Evolutionary conservation across 129 eudicot species (phyloP).

Genomic region (Deinandra increscens): DNA sequence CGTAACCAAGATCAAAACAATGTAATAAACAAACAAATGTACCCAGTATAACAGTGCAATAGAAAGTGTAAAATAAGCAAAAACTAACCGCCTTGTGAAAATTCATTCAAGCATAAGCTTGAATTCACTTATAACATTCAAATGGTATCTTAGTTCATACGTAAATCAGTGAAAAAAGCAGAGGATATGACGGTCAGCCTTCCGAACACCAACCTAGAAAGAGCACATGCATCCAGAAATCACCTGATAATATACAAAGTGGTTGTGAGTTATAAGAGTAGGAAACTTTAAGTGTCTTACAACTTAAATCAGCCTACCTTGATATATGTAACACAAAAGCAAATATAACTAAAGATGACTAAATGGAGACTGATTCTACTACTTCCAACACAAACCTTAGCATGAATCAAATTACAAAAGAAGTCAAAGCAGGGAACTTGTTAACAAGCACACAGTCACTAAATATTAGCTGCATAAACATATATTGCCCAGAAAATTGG

Average conservation of each 20-base stretch:
- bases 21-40: not conserved
- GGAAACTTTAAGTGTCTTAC: no score
- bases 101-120: conserved; percentile 3
- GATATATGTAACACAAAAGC: no score
- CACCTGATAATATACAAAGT: conserved; percentile 9
- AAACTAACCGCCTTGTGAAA: not conserved
- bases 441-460: conserved; percentile 11
- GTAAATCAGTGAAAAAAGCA: not conserved
- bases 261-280: not conserved
- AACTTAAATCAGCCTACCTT: no score
- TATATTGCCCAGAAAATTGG: not conserved
- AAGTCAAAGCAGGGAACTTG: not conserved
- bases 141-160: conserved; percentile 7
- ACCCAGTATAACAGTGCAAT: not conserved
- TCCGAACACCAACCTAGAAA: not conserved
- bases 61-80: not conserved
- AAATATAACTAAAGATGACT: no score
- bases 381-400: no score
- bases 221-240: not conserved
- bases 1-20: conserved; percentile 15
- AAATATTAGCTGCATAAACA: not conserved
- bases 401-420: no score
- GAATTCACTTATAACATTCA: conserved; percentile 21
- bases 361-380: no score
- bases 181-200: not conserved